These are phyloP conservation scores for Pisolithus marmoratus DNA, from an alignment of 768 basidiomycete genomes.

Conservation along the genomic window DNA sequence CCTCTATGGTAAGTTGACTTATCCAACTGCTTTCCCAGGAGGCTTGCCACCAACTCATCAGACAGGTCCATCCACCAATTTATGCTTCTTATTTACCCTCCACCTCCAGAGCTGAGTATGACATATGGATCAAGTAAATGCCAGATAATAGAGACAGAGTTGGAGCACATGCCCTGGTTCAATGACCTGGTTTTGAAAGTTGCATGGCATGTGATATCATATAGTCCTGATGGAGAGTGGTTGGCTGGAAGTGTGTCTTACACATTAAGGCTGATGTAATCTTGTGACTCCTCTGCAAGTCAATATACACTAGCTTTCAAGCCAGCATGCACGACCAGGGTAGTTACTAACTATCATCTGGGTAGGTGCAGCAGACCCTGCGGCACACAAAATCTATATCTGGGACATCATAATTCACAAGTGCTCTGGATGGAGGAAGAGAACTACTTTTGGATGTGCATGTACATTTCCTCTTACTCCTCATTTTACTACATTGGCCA, in stretches of 20 bases:
- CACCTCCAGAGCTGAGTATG: neutral
- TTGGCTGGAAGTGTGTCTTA: slow-evolving; percentile 67
- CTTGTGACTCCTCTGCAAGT: neutral
- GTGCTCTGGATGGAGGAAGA: slow-evolving; percentile 87
- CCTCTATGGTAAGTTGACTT: neutral
- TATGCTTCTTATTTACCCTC: slow-evolving; percentile 56
- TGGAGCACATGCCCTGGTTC: slow-evolving; percentile 74
- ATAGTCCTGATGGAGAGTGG: slow-evolving; percentile 94
- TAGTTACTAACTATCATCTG: neutral
- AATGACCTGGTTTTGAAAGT: slow-evolving; percentile 86
- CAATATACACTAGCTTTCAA: too few relatives aligned
- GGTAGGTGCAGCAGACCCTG: slow-evolving; percentile 82
- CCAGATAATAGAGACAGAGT: slow-evolving; percentile 49
- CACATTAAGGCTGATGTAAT: neutral
- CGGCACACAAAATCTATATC: too few relatives aligned
- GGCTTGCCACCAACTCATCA: slow-evolving; percentile 87
- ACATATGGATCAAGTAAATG: neutral
- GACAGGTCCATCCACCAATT: slow-evolving; percentile 90
- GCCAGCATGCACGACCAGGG: neutral
- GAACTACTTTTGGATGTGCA: slow-evolving; percentile 88
- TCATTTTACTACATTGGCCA: too few relatives aligned
- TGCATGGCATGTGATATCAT: slow-evolving; percentile 90
- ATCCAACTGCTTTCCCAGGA: slow-evolving; percentile 35
- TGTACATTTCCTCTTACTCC: too few relatives aligned
- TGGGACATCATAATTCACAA: slow-evolving; percentile 90